These are phyloP conservation scores for Cylindricascospora bacillispora DNA, from an alignment of 1,139 yeast genomes.

Conservation along the genomic window DNA sequence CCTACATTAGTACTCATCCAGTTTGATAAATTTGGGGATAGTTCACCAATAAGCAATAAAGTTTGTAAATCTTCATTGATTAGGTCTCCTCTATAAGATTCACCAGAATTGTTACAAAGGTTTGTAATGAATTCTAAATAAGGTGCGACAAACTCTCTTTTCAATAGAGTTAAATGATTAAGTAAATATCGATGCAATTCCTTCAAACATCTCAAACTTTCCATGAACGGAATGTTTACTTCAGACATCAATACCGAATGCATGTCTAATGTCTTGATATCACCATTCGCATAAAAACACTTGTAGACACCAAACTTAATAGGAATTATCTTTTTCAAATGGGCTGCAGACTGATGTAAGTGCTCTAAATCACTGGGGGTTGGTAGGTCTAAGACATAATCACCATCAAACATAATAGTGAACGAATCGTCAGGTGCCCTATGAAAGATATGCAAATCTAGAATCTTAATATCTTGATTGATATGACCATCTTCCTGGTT, in stretches of 20 bases:
- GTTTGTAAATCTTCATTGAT: slow-evolving; percentile 8
- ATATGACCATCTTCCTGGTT: slow-evolving; percentile 1
- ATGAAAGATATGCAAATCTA: slow-evolving; percentile 8
- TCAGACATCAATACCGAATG: slow-evolving; percentile 3
- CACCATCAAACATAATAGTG: slow-evolving; percentile 9
- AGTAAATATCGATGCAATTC: slow-evolving; percentile 7
- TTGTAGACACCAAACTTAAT: slow-evolving; percentile 5
- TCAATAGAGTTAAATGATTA: slow-evolving; percentile 10
- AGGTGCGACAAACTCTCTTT: slow-evolving; percentile 8
- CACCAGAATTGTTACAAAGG: slow-evolving; percentile 9
- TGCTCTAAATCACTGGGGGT: slow-evolving; percentile 1
- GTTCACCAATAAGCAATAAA: slow-evolving; percentile 12
- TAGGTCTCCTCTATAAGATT: slow-evolving; percentile 4
- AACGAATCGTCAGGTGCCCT: slow-evolving; percentile 4
- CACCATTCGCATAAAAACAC: slow-evolving; percentile 9
- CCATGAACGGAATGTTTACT: slow-evolving; percentile 4
- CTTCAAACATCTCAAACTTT: slow-evolving; percentile 4
- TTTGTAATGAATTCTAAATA: slow-evolving; percentile 9
- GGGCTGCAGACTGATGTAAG: not conserved
- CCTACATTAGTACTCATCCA: slow-evolving; percentile 47
- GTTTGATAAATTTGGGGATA: slow-evolving; percentile 26
- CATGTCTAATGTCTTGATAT: slow-evolving; percentile 5
- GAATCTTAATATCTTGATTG: no score
- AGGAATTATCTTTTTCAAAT: slow-evolving; percentile 3
- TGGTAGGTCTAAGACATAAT: slow-evolving; percentile 4